Evolutionary conservation across 2,329 filamentous ascomycete genomes (phyloP), one percentile per base, ranked within the genome.

Genomic region (Colletotrichum karsti): DNA sequence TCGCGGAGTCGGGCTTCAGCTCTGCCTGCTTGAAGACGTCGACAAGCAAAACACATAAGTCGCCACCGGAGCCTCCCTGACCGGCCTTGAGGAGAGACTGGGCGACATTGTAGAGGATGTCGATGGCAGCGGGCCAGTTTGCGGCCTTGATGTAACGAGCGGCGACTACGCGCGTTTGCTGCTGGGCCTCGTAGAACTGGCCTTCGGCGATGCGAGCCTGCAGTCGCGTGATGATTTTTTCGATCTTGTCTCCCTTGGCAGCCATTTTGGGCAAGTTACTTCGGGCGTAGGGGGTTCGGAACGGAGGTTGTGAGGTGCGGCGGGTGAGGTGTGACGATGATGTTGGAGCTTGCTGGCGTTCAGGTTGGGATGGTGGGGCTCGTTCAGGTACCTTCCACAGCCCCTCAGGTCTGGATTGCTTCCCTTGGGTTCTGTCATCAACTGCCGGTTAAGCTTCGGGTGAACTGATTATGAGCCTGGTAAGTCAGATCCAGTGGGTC

Each of bases 171-270:
- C 96, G 94, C 72, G 97, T 93, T 84, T 99, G 96, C 81, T 99
- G 96, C 83, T 98, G 95, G 66, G 96, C 96, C 87, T 99, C 96
- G 84, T 99, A 99, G 87, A 90, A 98, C 78, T 96, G 92, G 76
- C 95, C 95, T 80, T 97, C 94, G 73, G 90, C 86, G 80, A 97
- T 97, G 81, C 94, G 95, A 81, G 92, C 86, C 82, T 95, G 93
- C 79, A 98, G 91, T 26, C 88, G 85, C 64, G 84, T 78, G 73
- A 90, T 88, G 79, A 90, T 90, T 77, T 85, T 85, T 63, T 84
- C 82, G 76, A 86, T 86, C 77, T 85, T 85, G 78, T 83, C 81
- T 72, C 53, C 63, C 41, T 70, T 70, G 28, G 59, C 37, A 37
- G 69, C 62, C 62, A 69, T 69, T 42, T 48, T 67, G 39, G 24